phyloP scores from a whole-genome alignment of 176 grass and related monocot genomes.

The Carex parvula region DNA sequence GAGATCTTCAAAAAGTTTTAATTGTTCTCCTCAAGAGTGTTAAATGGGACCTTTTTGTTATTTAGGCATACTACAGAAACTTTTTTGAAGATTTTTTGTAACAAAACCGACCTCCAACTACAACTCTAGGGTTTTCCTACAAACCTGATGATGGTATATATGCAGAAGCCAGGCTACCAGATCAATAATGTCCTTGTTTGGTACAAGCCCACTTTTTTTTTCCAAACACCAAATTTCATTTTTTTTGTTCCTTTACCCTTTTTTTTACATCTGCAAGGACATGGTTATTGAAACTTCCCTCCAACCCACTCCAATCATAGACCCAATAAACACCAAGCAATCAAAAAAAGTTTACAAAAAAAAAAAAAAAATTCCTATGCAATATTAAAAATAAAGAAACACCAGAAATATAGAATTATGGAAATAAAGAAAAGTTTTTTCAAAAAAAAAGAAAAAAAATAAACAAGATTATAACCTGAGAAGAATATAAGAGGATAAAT shows the following conservation, averaged over 20 bases:
- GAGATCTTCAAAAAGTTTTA: neutral
- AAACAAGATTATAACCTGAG: conserved; percentile 48
- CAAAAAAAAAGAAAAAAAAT: neutral
- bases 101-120: neutral
- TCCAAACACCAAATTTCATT: neutral
- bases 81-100: neutral
- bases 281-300: neutral
- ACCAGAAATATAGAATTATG: neutral
- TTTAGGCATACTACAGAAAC: neutral
- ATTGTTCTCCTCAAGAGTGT: neutral
- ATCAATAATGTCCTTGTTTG: neutral
- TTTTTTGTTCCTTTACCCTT: neutral
- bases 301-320: neutral
- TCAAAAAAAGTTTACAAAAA: neutral
- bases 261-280: neutral
- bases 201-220: conserved; percentile 2
- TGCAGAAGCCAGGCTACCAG: neutral
- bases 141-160: neutral
- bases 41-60: neutral
- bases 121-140: neutral
- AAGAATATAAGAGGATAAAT: conserved; percentile 78
- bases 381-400: neutral
- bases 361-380: neutral
- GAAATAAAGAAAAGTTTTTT: neutral
- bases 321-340: neutral